Conservation (phyloP, 495 filamentous ascomycete species). For the Penicillium argentinense region DNA sequence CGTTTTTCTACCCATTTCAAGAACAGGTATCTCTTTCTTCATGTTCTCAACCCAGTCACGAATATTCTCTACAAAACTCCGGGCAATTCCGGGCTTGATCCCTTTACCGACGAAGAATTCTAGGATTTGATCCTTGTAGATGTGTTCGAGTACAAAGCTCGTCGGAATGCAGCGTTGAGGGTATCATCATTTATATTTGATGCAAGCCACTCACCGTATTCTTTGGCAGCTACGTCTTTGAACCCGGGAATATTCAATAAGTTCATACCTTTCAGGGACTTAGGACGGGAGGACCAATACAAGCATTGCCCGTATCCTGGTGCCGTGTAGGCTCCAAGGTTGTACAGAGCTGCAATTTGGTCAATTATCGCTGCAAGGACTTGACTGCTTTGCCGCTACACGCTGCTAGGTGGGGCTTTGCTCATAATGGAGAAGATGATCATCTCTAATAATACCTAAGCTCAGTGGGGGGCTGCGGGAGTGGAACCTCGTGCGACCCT, state of each 20-base stretch:
- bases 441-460: too few relatives aligned
- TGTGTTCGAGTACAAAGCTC: constrained; percentile 24
- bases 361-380: too few relatives aligned
- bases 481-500: too few relatives aligned
- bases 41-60: constrained; percentile 18
- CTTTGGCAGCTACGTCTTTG: constrained; percentile 18
- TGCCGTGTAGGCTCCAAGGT: too few relatives aligned
- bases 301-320: too few relatives aligned
- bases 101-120: constrained; percentile 17
- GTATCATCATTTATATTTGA: constrained; percentile 13
- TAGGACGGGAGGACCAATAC: too few relatives aligned
- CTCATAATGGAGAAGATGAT: too few relatives aligned
- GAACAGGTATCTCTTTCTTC: background rate
- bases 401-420: too few relatives aligned
- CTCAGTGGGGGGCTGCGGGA: too few relatives aligned
- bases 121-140: constrained; percentile 23
- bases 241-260: constrained; percentile 8
- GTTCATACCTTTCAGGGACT: background rate
- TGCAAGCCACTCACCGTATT: constrained; percentile 20
- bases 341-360: too few relatives aligned
- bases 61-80: constrained; percentile 18
- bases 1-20: background rate
- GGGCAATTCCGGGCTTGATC: constrained; percentile 17
- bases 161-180: constrained; percentile 16
- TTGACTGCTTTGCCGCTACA: too few relatives aligned